Evolutionary conservation across 2,329 filamentous ascomycete species (phyloP).

Genomic region (Mollisia scopiformis): DNA sequence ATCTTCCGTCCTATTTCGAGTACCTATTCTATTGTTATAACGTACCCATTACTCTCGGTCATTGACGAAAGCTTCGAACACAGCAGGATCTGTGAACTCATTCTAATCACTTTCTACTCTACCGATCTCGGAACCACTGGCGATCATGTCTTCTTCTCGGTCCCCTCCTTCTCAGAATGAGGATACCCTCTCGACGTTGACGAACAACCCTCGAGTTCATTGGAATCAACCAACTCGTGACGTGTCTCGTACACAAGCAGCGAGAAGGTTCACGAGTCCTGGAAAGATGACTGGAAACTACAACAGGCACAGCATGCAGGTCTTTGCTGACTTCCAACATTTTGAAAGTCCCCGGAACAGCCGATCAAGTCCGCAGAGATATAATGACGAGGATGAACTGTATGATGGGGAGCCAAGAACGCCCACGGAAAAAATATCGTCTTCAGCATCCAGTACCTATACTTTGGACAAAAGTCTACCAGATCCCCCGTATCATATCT

Average conservation of each 20-base stretch:
- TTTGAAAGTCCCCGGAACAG: constrained; percentile 21
- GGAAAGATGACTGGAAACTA: not conserved
- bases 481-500: constrained; percentile 40
- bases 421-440: not conserved
- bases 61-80: not conserved
- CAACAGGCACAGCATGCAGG: constrained; percentile 20
- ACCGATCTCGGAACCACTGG: not conserved
- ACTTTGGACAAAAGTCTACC: constrained; percentile 20
- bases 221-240: not conserved
- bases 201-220: not conserved
- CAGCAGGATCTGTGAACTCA: constrained; percentile 6
- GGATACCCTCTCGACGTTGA: constrained; percentile 12
- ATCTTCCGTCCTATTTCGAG: not conserved
- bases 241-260: constrained; percentile 9
- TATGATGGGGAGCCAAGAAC: not conserved
- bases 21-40: not conserved
- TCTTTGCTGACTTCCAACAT: constrained; percentile 24
- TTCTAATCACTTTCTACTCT: not conserved
- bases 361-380: constrained; percentile 5
- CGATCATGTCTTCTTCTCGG: constrained; percentile 5
- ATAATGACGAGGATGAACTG: not conserved
- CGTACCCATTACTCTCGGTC: not conserved
- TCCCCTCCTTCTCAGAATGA: constrained; percentile 8
- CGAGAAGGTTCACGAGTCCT: not conserved
- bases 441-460: constrained; percentile 5